Base-by-base conservation (phyloP, 176 grass and related monocot genomes). In the Melocanna baccifera region DNA sequence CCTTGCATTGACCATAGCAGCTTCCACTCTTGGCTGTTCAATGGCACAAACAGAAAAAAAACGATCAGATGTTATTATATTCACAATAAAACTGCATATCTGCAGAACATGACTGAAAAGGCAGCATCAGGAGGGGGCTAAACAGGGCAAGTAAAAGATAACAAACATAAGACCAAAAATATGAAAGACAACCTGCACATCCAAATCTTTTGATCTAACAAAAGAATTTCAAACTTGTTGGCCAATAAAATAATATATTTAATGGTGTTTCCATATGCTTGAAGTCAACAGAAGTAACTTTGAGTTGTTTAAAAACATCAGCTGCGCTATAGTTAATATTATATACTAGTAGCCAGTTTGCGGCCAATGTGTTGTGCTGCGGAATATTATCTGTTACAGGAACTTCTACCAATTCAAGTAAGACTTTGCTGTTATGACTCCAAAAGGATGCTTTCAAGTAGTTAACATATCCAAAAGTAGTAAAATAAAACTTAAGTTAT, bases 1-100 rank as follows among this genome's bases (percentile, higher is more conserved):
- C 86, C 97, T 91, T 58, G 97, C 97, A 86, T 99, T 99, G 30
- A 99, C 89, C 84, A 99, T 96, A 20, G 97, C 87, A 63, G 97
- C 97, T 83, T 99, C 97, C 71, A 94, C 90, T 81, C 97, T 96
- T 69, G 97, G 93, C 97, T 99, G 90, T 86, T 85, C 36, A 39
- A 84, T 66, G 58, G 45, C 52, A 87, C 19, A 46, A 6, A 56
- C 52, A 46, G 78, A 23, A 12, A 32, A 32, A 30, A 18, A 56
- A 1, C 0, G 37, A n/a, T 47, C 20, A 72, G 3, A 75, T n/a
- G 36, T 5, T 32, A 67, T 14, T 67, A 48, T 71, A 25, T 40
- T 51, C 66, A 64, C 25, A 83, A 66, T 16, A 30, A 22, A 61
- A 74, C 41, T 25, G 23, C 1, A 41, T 26, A 61, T 63, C 1